Evolutionary conservation across 306 rosid species (phyloP).

Genomic region (Cucumis melo): DNA sequence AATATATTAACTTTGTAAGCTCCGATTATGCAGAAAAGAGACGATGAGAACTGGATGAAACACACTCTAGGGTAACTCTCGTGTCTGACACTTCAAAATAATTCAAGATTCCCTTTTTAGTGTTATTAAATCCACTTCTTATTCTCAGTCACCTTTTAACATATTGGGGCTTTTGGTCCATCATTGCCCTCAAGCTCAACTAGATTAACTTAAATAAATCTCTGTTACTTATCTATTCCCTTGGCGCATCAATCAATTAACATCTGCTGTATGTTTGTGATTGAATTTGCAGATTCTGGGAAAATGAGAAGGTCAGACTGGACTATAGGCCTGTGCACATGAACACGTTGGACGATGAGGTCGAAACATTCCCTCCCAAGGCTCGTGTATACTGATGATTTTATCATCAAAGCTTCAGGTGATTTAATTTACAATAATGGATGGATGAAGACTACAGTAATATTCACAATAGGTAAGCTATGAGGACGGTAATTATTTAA

Average conservation of each 20-base stretch:
- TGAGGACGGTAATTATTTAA: not conserved
- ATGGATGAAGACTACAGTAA: conserved; percentile 2
- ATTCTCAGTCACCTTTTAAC: not conserved
- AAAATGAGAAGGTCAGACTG: conserved; percentile 57
- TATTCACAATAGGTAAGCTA: not conserved
- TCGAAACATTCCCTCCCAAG: conserved; percentile 86
- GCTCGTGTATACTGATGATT: conserved; percentile 74
- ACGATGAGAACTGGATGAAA: conserved; percentile 86
- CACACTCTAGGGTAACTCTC: conserved; percentile 79
- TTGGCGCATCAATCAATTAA: not conserved
- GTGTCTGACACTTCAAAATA: not conserved
- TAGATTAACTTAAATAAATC: not conserved
- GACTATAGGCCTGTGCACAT: conserved; percentile 91
- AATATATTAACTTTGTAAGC: not conserved
- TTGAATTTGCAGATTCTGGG: conserved; percentile 63
- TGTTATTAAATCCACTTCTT: not conserved
- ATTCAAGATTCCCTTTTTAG: not conserved
- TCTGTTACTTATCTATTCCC: not conserved
- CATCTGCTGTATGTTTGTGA: not conserved
- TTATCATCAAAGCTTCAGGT: not conserved
- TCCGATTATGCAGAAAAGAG: conserved; percentile 68
- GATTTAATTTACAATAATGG: not conserved
- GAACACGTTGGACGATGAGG: conserved; percentile 79
- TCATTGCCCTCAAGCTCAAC: not conserved
- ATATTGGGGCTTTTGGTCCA: not conserved